Evolutionary conservation across 2,329 filamentous ascomycete genomes (phyloP), one percentile per base, ranked within the genome.

Genomic region (Dryadomyces quercus-mongolicae): DNA sequence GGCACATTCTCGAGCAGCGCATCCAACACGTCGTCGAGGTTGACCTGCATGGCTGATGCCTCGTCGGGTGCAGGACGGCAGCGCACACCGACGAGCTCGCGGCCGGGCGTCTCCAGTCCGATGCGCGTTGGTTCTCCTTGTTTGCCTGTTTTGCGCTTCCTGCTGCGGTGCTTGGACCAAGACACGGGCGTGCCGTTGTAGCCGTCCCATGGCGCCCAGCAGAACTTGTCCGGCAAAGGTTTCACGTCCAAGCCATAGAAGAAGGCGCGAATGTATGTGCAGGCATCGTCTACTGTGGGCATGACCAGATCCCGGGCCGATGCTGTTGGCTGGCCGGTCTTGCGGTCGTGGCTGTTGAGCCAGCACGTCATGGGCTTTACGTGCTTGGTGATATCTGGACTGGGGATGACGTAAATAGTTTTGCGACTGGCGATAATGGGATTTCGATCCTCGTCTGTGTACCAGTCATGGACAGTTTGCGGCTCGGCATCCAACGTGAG

Each of bases 11-110:
- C 66, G 2, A 80, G 72, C 0, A 77, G 71, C 0, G 70, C 74
- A 58, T 85, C 81, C 0, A 85, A 69, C 1, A 86, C 67, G 60
- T 86, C 82, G 47, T 77, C 68, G 0, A 85, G 70, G 54, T 84
- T 80, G 2, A 86, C 64, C 60, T 84, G 80, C 13, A 67, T 67
- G 1, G 60, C 52, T 25, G 79, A 80, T 0, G 70, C 44, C 0
- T 65, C 66, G 49, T 82, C 77, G 0, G 71, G 71, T 0, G 72
- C 70, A 0, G 67, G 62, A 0, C 81, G 74, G 3, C 68, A 69
- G 10, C 79, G 72, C 51, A 86, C 74, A 1, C 77, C 72, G 3
- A 74, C 72, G 38, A 68, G 62, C 22, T 68, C 61, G 2, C 63
- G 57, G 25, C 25, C 56, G 2, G 70, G 58, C 9, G 49, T 51